These are phyloP conservation scores for Neoscytalidium dimidiatum DNA, from an alignment of 2,329 filamentous ascomycete genomes.

Conservation along the genomic window DNA sequence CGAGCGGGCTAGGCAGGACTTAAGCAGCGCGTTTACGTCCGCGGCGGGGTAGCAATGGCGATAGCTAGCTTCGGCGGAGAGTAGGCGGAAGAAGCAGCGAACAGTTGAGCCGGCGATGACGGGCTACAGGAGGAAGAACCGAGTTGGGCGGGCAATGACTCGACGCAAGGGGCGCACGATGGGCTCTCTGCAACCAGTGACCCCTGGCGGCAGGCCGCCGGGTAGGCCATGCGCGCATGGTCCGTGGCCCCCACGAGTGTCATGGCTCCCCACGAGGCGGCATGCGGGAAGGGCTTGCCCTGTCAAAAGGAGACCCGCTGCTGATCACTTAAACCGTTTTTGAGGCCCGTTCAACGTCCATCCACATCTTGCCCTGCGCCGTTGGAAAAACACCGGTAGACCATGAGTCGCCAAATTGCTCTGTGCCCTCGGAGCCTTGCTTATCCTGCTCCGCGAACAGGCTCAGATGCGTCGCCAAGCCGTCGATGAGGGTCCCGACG, in stretches of 20 bases:
- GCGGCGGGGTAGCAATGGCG: neutral
- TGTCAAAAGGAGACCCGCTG: neutral
- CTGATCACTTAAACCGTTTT: neutral
- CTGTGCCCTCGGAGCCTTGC: neutral
- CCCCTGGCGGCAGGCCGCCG: neutral
- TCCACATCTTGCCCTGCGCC: neutral
- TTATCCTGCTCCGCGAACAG: neutral
- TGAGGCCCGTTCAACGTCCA: slow-evolving; percentile 1
- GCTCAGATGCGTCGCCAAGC: slow-evolving; percentile 2
- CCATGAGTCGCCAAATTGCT: slow-evolving; percentile 2
- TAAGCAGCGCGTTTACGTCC: neutral
- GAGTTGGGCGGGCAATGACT: neutral
- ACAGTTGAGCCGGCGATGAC: neutral
- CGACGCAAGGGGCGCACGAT: neutral
- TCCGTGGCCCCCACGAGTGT: neutral
- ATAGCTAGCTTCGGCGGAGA: neutral
- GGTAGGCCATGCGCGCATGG: neutral
- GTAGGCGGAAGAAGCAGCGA: neutral
- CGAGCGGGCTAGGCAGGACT: neutral
- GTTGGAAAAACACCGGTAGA: neutral
- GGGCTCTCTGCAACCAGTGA: neutral
- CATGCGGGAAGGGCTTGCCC: neutral
- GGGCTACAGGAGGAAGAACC: neutral
- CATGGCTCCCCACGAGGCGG: neutral
- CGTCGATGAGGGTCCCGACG: neutral